Evolutionary conservation across 768 basidiomycete species (phyloP), one percentile per base, ranked within the genome.

Genomic region (Termitomyces titanicus): DNA sequence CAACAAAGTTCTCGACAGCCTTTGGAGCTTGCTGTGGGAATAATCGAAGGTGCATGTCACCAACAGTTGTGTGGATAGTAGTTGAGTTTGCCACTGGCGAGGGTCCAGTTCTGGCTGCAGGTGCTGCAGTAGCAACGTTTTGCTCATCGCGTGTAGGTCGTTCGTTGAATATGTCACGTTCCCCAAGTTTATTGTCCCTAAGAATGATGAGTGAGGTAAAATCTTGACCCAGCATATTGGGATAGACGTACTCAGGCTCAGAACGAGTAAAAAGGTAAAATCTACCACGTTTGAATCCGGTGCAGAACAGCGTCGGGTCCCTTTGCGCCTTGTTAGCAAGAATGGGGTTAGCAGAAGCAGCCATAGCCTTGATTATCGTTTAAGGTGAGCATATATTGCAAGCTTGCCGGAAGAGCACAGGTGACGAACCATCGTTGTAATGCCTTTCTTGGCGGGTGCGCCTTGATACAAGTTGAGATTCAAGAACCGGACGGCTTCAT

Each of bases 91-190:
- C 89, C 31, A 93, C 71, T 0, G 85, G 84, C 1, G 90, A 88
- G 7, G 86, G 85, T 1, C 85, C 82, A 53, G 74, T 69, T 62
- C 71, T 73, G 12, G 79, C 64, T 1, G 71, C 68, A 15, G 79
- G 71, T 3, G 82, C 77, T 1, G 88, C 76, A 8, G 86, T 70
- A 3, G 94, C 94, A 46, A 95, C 83, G 29, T 84, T 88, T 68
- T 94, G 94, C 66, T 99, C 97, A 67, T 98, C 97, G 48, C 94
- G 83, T 1, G 96, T 98, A 2, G 97, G 97, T 44, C 89, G 82
- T 72, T 99, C 97, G 70, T 99, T 99, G 82, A 98, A 98, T 52
- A 99, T 87, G 62, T 99, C 97, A 54, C 97, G 87, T 60, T 98
- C 96, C 29, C 84, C 85, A 1, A 84, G 82, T 71, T 92, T 95